phyloP scores from a whole-genome alignment of 148 eudicot genomes.

The Silene latifolia region DNA sequence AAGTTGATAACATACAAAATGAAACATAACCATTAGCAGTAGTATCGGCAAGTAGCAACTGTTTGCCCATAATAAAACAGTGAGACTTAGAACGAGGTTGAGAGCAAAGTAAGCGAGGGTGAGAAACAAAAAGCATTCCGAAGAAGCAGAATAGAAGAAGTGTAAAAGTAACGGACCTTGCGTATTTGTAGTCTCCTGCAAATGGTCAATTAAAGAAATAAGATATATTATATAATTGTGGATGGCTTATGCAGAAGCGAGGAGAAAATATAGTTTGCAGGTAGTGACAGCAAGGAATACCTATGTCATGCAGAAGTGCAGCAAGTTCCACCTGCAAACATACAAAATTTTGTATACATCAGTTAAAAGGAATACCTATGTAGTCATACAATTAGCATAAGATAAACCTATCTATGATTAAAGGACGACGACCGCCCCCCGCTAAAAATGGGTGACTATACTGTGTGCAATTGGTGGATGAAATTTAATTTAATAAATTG shows the following conservation, averaged over 20 bases:
- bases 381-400: no score
- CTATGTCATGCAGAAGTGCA: slow-evolving; percentile 95
- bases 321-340: slow-evolving; percentile 80
- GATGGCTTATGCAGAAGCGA: no score
- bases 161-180: slow-evolving; percentile 44
- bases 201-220: slow-evolving; percentile 18
- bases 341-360: not conserved
- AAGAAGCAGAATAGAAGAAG: not conserved
- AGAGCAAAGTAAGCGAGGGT: not conserved
- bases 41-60: not conserved
- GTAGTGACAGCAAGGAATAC: slow-evolving; percentile 28
- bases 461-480: no score
- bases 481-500: no score
- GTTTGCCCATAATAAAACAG: not conserved
- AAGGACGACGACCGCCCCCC: no score
- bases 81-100: not conserved
- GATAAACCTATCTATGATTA: no score
- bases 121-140: not conserved
- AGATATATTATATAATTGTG: not conserved
- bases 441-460: no score
- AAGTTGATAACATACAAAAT: not conserved
- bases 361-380: no score
- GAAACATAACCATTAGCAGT: not conserved
- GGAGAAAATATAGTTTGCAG: no score
- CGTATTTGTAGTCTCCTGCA: slow-evolving; percentile 96